Evolutionary conservation across 2,329 filamentous ascomycete species (phyloP), one percentile per base, ranked within the genome.

Genomic region (Verticillium dahliae): DNA sequence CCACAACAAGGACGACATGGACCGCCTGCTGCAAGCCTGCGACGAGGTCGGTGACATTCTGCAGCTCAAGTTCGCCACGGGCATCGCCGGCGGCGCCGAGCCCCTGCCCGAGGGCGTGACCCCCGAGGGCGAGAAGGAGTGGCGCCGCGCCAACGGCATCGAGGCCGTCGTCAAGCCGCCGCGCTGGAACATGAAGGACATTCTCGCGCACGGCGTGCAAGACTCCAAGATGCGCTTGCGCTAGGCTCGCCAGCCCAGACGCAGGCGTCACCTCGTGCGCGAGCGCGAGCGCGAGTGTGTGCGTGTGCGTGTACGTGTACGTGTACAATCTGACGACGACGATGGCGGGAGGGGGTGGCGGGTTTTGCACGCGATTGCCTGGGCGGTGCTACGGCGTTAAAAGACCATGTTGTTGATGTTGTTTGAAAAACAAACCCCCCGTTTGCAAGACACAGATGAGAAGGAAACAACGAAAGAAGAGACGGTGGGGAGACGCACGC

Each of bases 1-100:
- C 1, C 95, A 99, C 80, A 99, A 96, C 77, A 99, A 99, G 81
- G 95, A 99, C 58, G 95, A 99, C 73, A 84, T 99, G 69, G 95
- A 99, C 75, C 88, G 94, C 57, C 80, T 99, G 62, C 80, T 99
- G 58, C 83, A 86, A 4, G 95, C 95, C 15, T 98, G 94, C 70
- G 92, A 98, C 71, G 91, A 98, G 75, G 87, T 97, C 61, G 93
- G 94, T 62, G 91, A 97, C 67, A 85, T 96, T 27, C 80, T 99
- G 61, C 93, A 98, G 76, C 83, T 99, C 72, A 98, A 97, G 79
- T 97, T 96, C 78, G 96, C 92, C n/a, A 96, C 91, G 14, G 95
- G 95, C 67, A 86, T 97, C 69, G 94, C 95, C 13, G 95, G 95
- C 66, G 95, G 95, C 62, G 86, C 90, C 41, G 85, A 91, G 58